Conservation (phyloP, 192 early-diverging fungal genomes). For the Coemansia reversa region DNA sequence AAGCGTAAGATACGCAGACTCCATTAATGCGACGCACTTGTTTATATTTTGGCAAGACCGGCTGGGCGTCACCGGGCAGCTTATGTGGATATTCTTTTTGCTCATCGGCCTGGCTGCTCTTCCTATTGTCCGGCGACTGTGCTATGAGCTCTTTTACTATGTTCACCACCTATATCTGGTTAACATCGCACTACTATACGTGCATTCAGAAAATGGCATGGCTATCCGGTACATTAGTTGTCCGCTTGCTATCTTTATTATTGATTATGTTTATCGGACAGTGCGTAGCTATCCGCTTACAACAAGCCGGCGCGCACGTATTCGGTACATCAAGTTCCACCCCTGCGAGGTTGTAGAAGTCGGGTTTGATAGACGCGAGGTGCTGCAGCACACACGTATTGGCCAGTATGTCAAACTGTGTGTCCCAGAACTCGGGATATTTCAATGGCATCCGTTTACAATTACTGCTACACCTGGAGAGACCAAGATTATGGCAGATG, state of each 20-base stretch:
- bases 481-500: conserved; percentile 60
- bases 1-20: conserved; percentile 37
- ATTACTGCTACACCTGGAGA: conserved; percentile 76
- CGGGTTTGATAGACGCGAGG: conserved; percentile 61
- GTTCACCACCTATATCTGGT: conserved; percentile 76
- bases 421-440: conserved; percentile 69
- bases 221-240: conserved; percentile 40
- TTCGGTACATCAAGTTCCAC: conserved; percentile 74
- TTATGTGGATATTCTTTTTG: conserved; percentile 68
- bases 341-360: conserved; percentile 73
- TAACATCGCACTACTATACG: conserved; percentile 68
- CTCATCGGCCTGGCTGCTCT: conserved; percentile 64
- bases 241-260: conserved; percentile 54
- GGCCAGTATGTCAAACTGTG: conserved; percentile 81
- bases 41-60: conserved; percentile 45
- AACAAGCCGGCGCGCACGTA: conserved; percentile 46
- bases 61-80: conserved; percentile 67
- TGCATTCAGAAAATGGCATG: conserved; percentile 69
- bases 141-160: conserved; percentile 83
- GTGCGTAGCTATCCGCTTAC: conserved; percentile 58
- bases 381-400: conserved; percentile 51
- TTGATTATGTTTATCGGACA: conserved; percentile 60
- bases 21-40: conserved; percentile 21
- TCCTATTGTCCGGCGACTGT: conserved; percentile 54
- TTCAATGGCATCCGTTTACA: conserved; percentile 85